Base-by-base conservation (phyloP, 176 grass and related monocot genomes). In the Musa acuminata region DNA sequence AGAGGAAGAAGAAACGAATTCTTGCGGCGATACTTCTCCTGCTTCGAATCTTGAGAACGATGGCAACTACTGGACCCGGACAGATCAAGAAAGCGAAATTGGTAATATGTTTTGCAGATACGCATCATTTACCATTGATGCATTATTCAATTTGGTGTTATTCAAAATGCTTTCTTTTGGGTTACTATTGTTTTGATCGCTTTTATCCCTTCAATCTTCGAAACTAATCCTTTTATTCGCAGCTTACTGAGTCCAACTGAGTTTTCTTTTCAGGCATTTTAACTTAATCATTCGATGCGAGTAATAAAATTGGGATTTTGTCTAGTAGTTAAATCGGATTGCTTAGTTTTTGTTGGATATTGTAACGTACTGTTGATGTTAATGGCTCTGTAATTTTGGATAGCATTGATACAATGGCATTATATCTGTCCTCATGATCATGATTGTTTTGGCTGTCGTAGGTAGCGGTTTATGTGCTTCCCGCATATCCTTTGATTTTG, bases 71-170 rank as follows among this genome's bases (percentile, higher is more conserved):
- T 76, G 69, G 82, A 43, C 74, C 76, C 62, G 82, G 75, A 76
- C 84, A 85, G 85, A 87, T 87, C 85, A 82, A 85, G 55, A 91
- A 87, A 72, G 88, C 88, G 63, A 91, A 91, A 79, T 77, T 91
- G 88, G 88, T 91, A 69, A 67, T 55, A 17, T 21, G 49, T 71
- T 58, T 49, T 29, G 25, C 29, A 67, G 35, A 43, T n/a, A 60
- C 50, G 66, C 49, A 70, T 80, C 73, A 62, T 22, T 22, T 22
- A 22, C 22, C 0, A 22, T 22, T 22, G 22, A 22, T 22, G 22
- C 22, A 0, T 22, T 22, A 22, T 22, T 22, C 29, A 49, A 59
- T 43, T 52, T 27, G 17, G 8, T 53, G 59, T 62, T 27, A 49
- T 68, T 58, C 21, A 74, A 62, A 69, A 19, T 50, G 35, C 20